Evolutionary conservation across 225 moss, liverwort and hornwort species (phyloP).

Genomic region (Lunularia cruciata): DNA sequence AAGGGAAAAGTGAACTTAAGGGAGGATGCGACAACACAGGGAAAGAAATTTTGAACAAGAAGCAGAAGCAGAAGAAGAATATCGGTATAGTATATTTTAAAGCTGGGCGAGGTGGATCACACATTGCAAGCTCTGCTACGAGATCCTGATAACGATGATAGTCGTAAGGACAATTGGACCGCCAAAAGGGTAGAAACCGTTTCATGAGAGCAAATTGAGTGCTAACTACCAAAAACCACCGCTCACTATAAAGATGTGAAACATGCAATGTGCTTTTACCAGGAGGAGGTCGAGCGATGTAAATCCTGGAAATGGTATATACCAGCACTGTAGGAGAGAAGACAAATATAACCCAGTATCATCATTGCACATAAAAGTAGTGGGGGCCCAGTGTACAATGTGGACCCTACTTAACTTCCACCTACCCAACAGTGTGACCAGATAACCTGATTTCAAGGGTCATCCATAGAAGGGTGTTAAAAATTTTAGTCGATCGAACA

Average conservation of each 20-base stretch:
- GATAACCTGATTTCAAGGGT: conserved; percentile 31
- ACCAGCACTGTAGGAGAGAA: neutral
- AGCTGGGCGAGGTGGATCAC: conserved; percentile 8
- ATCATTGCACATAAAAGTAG: neutral
- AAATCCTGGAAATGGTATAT: neutral
- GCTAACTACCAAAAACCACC: conserved; percentile 20
- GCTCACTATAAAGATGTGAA: neutral
- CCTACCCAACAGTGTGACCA: conserved; percentile 34
- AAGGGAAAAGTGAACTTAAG: neutral
- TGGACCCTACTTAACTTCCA: conserved; percentile 42
- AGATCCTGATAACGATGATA: conserved; percentile 1
- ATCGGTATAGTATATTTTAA: too few relatives aligned
- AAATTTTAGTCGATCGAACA: conserved; percentile 15
- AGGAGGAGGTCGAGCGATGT: neutral
- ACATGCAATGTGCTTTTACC: conserved; percentile 3
- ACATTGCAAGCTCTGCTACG: neutral
- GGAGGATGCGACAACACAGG: neutral
- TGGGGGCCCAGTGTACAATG: conserved; percentile 40
- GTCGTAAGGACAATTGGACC: conserved; percentile 9
- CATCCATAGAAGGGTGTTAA: conserved; percentile 6
- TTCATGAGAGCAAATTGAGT: neutral
- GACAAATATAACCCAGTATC: conserved; percentile 9
- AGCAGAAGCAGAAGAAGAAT: too few relatives aligned
- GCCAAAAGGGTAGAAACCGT: conserved; percentile 15
- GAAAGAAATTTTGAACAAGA: too few relatives aligned